Percentiles rank a stretch among this genome's conserved stretches.
Conservation (phyloP, 2,329 filamentous ascomycete genomes). For the Helicocarpus griseus region DNA sequence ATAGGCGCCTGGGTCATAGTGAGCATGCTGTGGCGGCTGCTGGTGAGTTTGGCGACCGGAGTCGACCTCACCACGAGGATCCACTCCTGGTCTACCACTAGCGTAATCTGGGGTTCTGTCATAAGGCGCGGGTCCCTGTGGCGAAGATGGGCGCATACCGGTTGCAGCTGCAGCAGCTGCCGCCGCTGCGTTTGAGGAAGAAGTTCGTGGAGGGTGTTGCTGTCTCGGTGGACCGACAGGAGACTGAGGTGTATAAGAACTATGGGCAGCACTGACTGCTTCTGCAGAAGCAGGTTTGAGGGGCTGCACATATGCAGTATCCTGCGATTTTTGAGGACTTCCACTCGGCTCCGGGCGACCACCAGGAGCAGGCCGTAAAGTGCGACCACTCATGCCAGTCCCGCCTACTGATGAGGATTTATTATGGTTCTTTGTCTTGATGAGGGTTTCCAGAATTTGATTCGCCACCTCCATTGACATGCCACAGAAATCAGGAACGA, state of each 20-base stretch:
- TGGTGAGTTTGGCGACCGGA: conserved; percentile 14
- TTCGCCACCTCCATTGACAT: conserved; percentile 99
- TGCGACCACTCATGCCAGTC: conserved; percentile 53
- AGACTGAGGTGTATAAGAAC: conserved; percentile 38
- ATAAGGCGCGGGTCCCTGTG: conserved; percentile 33
- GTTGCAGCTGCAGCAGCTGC: conserved; percentile 41
- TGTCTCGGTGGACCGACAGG: conserved; percentile 34
- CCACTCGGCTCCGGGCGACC: conserved; percentile 35
- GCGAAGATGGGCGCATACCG: conserved; percentile 35
- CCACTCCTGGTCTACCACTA: conserved; percentile 19
- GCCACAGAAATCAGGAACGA: conserved; percentile 96
- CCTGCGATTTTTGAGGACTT: conserved; percentile 27
- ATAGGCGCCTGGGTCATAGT: conserved; percentile 36
- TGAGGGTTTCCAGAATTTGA: conserved; percentile 79
- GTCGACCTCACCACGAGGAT: conserved; percentile 29
- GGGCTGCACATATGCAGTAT: conserved; percentile 27
- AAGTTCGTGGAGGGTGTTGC: conserved; percentile 33
- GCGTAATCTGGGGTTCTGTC: conserved; percentile 36
- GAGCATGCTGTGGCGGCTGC: conserved; percentile 37
- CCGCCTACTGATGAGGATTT: conserved; percentile 40
- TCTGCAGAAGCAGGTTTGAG: conserved; percentile 30
- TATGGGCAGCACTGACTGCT: conserved; percentile 34
- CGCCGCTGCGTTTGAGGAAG: conserved; percentile 39
- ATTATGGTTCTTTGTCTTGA: conserved; percentile 66
- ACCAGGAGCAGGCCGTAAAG: conserved; percentile 48